Evolutionary conservation across 2,329 filamentous ascomycete species (phyloP).

Genomic region (Xylariaceae sp.): DNA sequence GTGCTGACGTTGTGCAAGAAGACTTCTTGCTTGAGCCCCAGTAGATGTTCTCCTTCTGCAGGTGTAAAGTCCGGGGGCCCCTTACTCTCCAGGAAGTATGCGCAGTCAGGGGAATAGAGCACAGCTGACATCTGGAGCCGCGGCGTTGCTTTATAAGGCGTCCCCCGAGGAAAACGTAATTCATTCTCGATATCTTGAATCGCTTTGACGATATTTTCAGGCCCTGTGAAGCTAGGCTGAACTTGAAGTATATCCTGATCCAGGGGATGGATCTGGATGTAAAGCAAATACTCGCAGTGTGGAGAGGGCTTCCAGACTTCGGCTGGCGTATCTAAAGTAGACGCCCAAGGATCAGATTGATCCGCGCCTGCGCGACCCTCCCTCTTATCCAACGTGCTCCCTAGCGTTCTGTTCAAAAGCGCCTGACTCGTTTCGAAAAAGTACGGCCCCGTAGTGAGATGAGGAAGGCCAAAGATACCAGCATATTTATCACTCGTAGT

Average conservation of each 20-base stretch:
- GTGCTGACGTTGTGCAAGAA: constrained; percentile 52
- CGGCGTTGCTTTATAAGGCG: constrained; percentile 50
- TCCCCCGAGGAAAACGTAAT: constrained; percentile 56
- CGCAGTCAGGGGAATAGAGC: constrained; percentile 64
- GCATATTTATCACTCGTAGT: constrained; percentile 92
- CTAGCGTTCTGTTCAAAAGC: constrained; percentile 69
- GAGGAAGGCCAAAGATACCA: constrained; percentile 85
- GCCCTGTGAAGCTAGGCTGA: constrained; percentile 30
- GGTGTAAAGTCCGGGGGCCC: constrained; percentile 53
- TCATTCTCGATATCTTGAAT: constrained; percentile 57
- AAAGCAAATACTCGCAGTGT: constrained; percentile 85
- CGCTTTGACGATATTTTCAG: constrained; percentile 35
- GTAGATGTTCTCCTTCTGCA: constrained; percentile 49
- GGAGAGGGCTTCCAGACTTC: constrained; percentile 58
- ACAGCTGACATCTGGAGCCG: constrained; percentile 57
- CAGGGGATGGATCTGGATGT: constrained; percentile 67
- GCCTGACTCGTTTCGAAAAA: constrained; percentile 55
- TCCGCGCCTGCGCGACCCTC: constrained; percentile 51
- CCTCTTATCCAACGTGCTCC: constrained; percentile 60
- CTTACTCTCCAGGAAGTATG: constrained; percentile 60
- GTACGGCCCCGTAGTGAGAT: constrained; percentile 60
- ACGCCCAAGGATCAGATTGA: constrained; percentile 69
- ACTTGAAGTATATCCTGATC: constrained; percentile 36
- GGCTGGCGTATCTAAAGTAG: constrained; percentile 56
- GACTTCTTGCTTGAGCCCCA: constrained; percentile 57